Percentiles rank a stretch among this genome's conserved stretches.
phyloP scores from a whole-genome alignment of 2,329 filamentous ascomycete genomes.

The Talaromyces amestolkiae region DNA sequence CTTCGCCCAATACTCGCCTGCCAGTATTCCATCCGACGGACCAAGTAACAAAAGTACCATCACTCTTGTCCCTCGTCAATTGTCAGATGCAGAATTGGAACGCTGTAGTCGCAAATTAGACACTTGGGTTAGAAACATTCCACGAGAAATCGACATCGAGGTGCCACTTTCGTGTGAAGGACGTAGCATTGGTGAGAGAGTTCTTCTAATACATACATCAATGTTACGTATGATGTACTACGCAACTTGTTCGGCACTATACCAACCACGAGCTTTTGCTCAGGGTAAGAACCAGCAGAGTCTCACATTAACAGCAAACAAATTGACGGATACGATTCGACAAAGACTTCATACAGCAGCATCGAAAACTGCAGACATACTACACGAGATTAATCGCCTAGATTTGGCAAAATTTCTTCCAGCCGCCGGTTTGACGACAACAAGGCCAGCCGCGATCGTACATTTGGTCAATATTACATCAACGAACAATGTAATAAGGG shows the following conservation, averaged over 20 bases:
- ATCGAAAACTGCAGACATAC: constrained; percentile 74
- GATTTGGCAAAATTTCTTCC: constrained; percentile 73
- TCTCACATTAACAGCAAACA: constrained; percentile 34
- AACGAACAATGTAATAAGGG: constrained; percentile 64
- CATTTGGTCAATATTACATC: constrained; percentile 85
- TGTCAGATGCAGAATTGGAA: constrained; percentile 71
- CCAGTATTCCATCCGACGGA: constrained; percentile 67
- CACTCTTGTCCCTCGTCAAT: constrained; percentile 81
- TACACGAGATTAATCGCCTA: constrained; percentile 67
- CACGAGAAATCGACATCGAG: constrained; percentile 66
- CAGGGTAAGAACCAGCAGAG: background rate
- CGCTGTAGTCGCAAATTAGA: constrained; percentile 72
- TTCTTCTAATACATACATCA: constrained; percentile 65
- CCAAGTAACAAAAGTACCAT: constrained; percentile 67
- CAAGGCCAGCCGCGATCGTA: constrained; percentile 83
- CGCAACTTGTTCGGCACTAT: constrained; percentile 82
- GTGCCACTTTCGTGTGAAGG: constrained; percentile 59
- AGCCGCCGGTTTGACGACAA: constrained; percentile 80
- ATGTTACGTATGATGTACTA: constrained; percentile 87
- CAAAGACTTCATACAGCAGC: constrained; percentile 78
- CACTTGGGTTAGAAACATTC: constrained; percentile 69
- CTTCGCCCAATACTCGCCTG: constrained; percentile 80
- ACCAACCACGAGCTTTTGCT: constrained; percentile 78
- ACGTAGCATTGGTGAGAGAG: constrained; percentile 49
- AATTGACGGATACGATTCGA: constrained; percentile 69